A percentile compares a stretch with the other conserved stretches of the same genome.
phyloP scores from a whole-genome alignment of 805 yeast species.

The Vanderwaltozyma polyspora region DNA sequence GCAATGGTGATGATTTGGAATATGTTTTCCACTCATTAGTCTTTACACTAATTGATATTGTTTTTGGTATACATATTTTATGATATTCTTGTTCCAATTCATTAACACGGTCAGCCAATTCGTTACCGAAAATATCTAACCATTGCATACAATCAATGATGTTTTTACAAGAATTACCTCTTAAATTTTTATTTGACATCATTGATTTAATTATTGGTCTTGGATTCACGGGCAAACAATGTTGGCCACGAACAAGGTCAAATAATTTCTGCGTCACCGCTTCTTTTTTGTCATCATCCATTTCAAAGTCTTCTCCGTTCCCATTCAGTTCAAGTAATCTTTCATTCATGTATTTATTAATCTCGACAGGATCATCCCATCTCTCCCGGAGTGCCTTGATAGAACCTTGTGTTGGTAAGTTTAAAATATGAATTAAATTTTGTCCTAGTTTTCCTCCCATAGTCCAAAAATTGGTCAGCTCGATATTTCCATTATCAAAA shows the following conservation, averaged over 20 bases:
- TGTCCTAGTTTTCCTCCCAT: conserved; percentile 87
- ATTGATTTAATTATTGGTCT: conserved; percentile 66
- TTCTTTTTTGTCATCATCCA: conserved; percentile 33
- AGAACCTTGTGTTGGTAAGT: conserved; percentile 37
- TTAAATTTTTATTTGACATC: conserved; percentile 79
- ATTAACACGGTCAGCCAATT: conserved; percentile 53
- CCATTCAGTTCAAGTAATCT: conserved; percentile 4
- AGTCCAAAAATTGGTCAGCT: conserved; percentile 71
- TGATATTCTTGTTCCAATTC: conserved; percentile 58
- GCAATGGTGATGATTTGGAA: conserved; percentile 15
- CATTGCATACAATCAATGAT: conserved; percentile 56
- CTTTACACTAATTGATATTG: conserved; percentile 32
- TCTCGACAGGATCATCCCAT: conserved; percentile 32
- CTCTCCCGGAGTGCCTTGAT: conserved; percentile 42
- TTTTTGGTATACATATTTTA: conserved; percentile 34
- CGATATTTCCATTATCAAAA: conserved; percentile 39
- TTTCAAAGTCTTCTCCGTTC: conserved; percentile 6
- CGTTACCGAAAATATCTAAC: conserved; percentile 78
- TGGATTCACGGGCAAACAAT: conserved; percentile 41
- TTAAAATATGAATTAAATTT: conserved; percentile 37
- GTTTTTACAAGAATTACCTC: conserved; percentile 40
- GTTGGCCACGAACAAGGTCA: conserved; percentile 54
- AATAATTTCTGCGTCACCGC: conserved; percentile 45
- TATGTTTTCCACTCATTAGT: conserved; percentile 15
- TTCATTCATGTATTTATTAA: conserved; percentile 11